Evolutionary conservation across 1,284 basidiomycete genomes (phyloP).

Genomic region (Papiliotrema nemorosa): DNA sequence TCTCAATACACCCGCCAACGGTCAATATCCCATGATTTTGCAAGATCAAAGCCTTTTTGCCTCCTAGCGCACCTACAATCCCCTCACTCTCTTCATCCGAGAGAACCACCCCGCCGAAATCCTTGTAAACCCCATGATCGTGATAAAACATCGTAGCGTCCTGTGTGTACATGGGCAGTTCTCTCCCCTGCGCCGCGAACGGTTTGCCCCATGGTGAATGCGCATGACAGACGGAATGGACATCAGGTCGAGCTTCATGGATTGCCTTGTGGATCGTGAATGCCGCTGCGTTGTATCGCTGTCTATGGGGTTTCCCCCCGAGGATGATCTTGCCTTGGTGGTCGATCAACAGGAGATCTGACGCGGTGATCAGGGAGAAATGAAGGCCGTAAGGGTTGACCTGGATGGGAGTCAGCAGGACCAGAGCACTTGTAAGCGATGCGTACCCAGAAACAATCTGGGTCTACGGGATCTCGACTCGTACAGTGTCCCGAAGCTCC

Average conservation of each 20-base stretch:
- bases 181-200: conserved; percentile 57
- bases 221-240: conserved; percentile 63
- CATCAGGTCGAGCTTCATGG: conserved; percentile 61
- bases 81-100: conserved; percentile 58
- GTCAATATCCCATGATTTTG: conserved; percentile 63
- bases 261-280: conserved; percentile 59
- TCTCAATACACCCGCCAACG: conserved; percentile 42
- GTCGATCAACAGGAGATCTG: conserved; percentile 53
- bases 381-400: conserved; percentile 26
- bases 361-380: conserved; percentile 54
- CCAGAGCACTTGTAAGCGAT: conserved; percentile 21
- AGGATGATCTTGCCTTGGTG: conserved; percentile 53
- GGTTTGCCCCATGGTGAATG: conserved; percentile 63
- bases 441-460: conserved; percentile 56
- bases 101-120: conserved; percentile 62
- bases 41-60: conserved; percentile 47
- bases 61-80: conserved; percentile 58
- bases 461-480: conserved; percentile 56
- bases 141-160: conserved; percentile 29
- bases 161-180: conserved; percentile 53
- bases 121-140: conserved; percentile 27
- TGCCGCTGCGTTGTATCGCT: conserved; percentile 53
- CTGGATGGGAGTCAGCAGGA: conserved; percentile 11
- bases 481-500: conserved; percentile 63
- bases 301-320: conserved; percentile 50